Evolutionary conservation across 768 basidiomycete species (phyloP).

Genomic region (Rhodocollybia butyracea): DNA sequence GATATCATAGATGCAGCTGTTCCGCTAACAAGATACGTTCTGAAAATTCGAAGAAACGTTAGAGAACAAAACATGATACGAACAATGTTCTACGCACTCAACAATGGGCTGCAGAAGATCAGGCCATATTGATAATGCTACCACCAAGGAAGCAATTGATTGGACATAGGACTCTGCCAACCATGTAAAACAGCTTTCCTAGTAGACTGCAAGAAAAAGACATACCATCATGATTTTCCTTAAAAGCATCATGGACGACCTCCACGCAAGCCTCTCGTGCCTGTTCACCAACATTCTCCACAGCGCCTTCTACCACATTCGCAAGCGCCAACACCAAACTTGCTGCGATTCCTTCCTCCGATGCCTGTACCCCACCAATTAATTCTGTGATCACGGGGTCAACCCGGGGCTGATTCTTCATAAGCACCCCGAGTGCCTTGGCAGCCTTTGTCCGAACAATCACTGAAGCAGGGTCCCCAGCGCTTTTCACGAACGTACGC

Average conservation of each 20-base stretch:
- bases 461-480: slow-evolving; percentile 73
- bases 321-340: slow-evolving; percentile 78
- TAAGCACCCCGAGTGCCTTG: slow-evolving; percentile 81
- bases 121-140: slow-evolving; percentile 58
- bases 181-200: neutral
- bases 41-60: slow-evolving; percentile 22
- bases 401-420: slow-evolving; percentile 86
- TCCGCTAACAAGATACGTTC: slow-evolving; percentile 60
- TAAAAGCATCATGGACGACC: slow-evolving; percentile 76
- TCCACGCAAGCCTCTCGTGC: slow-evolving; percentile 72
- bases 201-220: neutral
- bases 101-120: slow-evolving; percentile 65
- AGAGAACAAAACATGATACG: neutral
- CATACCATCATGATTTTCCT: slow-evolving; percentile 64
- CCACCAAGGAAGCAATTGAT: slow-evolving; percentile 60
- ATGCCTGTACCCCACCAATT: slow-evolving; percentile 50
- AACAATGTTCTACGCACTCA: slow-evolving; percentile 45
- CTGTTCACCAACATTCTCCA: slow-evolving; percentile 73
- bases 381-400: slow-evolving; percentile 95
- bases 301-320: slow-evolving; percentile 66
- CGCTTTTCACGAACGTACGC: slow-evolving; percentile 92
- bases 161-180: slow-evolving; percentile 64
- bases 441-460: slow-evolving; percentile 82
- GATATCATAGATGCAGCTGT: slow-evolving; percentile 64
- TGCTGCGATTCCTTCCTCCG: slow-evolving; percentile 68